These are phyloP conservation scores for Betula pendula DNA, from an alignment of 306 rosid species.

Conservation along the genomic window DNA sequence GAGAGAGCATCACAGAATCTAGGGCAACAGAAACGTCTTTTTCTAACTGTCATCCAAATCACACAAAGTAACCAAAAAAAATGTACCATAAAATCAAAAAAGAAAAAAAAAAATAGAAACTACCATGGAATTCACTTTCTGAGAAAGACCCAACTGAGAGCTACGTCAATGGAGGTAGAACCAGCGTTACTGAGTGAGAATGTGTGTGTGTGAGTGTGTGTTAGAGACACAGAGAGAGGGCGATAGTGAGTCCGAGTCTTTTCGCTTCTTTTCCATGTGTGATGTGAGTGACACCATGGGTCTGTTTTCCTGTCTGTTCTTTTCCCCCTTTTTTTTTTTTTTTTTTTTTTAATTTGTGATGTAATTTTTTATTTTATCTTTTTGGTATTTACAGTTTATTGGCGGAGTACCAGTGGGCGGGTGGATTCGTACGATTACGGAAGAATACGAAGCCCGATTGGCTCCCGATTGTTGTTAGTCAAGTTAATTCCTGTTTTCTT, in stretches of 20 bases:
- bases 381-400: background rate
- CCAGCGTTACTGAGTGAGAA: background rate
- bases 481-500: conserved; percentile 8
- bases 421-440: no score
- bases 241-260: conserved; percentile 35
- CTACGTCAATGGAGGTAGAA: conserved; percentile 29
- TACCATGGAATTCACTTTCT: conserved; percentile 26
- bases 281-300: conserved; percentile 18
- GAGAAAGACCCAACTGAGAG: conserved; percentile 27
- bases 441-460: conserved; percentile 5
- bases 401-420: background rate
- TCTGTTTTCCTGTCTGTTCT: conserved; percentile 12
- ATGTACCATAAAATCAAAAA: background rate
- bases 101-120: background rate
- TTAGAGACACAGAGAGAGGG: conserved; percentile 27
- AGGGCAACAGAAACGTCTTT: conserved; percentile 42
- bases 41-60: conserved; percentile 18
- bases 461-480: background rate
- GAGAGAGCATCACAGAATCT: conserved; percentile 39
- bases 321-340: background rate
- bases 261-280: conserved; percentile 51
- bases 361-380: background rate
- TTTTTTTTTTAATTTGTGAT: background rate
- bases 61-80: background rate
- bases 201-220: conserved; percentile 5